Base-by-base conservation (phyloP, 176 grass and related monocot species). In the Puccinellia tenuiflora region DNA sequence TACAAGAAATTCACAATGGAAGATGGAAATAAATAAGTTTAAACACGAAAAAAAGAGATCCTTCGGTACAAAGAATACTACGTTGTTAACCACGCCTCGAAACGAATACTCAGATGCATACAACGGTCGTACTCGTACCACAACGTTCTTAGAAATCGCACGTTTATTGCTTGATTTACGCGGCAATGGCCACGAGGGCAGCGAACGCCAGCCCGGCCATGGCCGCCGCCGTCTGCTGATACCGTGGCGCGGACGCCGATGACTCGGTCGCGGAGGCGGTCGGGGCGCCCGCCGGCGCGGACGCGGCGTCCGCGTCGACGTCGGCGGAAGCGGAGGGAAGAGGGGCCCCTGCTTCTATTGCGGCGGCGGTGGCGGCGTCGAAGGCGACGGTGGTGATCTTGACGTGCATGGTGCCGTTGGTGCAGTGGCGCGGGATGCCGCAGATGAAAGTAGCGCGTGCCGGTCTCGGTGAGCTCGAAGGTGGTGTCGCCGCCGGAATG, bases 361-460 rank as follows among this genome's bases (percentile, higher is more conserved):
- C 46, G 17, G 75, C 35, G 1, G 69, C 45, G 0, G 71, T 25
- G 6, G 80, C 35, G 12, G 84, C 47, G 42, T 60, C 65, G 69
- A 55, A 87, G 11, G 87, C 77, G 37, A 72, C 73, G 53, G 88
- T 82, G 72, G 83, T 66, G 87, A 97, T 59, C 31, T 57, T 60
- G 56, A 94, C 29, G 88, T 90, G 84, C 91, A 94, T 97, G 67
- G 88, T 90, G 63, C 94, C 92, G 61, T 85, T 73, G 72, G 46
- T 47, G 90, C 90, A 94, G 85, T 94, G 87, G 42, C 82, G 82
- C 30, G 91, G 74, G 75, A 90, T 86, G 26, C 94, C 87, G 79
- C 94, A 97, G 81, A 97, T 94, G 91, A 94, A 94, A 97, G 87
- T 94, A 94, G 61, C 91, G 83, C 2, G 81, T 91, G 53, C 91